Evolutionary conservation across 352 stramenopile genomes (phyloP).

Genomic region (Phytopythium vexans): DNA sequence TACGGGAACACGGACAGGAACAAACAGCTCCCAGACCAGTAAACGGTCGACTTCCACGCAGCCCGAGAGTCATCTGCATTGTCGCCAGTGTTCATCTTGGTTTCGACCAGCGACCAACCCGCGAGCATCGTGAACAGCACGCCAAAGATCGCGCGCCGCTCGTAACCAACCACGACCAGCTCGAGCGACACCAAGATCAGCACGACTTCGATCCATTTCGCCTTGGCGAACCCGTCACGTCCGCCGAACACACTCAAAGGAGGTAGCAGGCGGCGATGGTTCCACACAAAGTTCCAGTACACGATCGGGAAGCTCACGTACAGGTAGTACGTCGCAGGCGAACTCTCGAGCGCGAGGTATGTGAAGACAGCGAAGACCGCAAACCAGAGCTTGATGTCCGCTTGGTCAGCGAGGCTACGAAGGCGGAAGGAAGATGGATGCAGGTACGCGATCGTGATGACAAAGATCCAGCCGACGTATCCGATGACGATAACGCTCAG

Average conservation of each 20-base stretch:
- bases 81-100: not conserved
- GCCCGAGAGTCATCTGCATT: constrained; percentile 1
- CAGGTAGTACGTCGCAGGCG: constrained; percentile 73
- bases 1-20: constrained; percentile 72
- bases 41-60: not conserved
- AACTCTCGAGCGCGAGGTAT: constrained; percentile 60
- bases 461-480: constrained; percentile 76
- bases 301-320: constrained; percentile 69
- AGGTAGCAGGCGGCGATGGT: constrained; percentile 31
- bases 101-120: constrained; percentile 33
- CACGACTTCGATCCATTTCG: constrained; percentile 26
- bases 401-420: constrained; percentile 7
- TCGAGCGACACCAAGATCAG: constrained; percentile 54
- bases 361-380: constrained; percentile 21
- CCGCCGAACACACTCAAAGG: not conserved
- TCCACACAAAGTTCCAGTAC: constrained; percentile 61
- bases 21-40: constrained; percentile 53
- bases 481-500: constrained; percentile 68
- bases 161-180: constrained; percentile 67
- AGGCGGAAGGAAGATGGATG: constrained; percentile 33
- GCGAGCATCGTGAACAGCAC: constrained; percentile 58
- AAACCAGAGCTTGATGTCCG: constrained; percentile 9
- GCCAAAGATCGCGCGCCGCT: constrained; percentile 62
- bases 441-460: constrained; percentile 54
- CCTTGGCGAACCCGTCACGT: constrained; percentile 3